Evolutionary conservation across 495 filamentous ascomycete species (phyloP).

Genomic region (Daldinia concentrica): DNA sequence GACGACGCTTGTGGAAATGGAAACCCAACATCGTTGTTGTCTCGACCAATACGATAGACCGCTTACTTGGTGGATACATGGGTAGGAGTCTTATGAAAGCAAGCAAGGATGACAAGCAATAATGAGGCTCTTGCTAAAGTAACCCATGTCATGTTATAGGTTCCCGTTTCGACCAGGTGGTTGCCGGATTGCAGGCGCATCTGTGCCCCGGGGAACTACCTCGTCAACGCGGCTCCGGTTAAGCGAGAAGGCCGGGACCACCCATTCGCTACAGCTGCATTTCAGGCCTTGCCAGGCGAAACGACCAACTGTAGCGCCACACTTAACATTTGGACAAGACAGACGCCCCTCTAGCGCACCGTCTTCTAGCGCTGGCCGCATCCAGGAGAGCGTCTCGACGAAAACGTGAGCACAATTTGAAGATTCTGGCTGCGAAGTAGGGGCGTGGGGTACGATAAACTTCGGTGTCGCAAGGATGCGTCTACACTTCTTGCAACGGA

Average conservation of each 20-base stretch:
- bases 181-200: slow-evolving; percentile 39
- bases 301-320: slow-evolving; percentile 81
- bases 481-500: slow-evolving; percentile 74
- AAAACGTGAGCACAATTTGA: slow-evolving; percentile 81
- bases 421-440: slow-evolving; percentile 15
- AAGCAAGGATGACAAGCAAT: not conserved
- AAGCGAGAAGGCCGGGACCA: slow-evolving; percentile 88
- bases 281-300: slow-evolving; percentile 96
- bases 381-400: slow-evolving; percentile 91
- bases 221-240: slow-evolving; percentile 84
- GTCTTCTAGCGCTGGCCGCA: slow-evolving; percentile 80
- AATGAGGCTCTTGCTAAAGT: slow-evolving; percentile 3
- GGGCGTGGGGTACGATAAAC: slow-evolving; percentile 55
- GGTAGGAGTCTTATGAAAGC: slow-evolving; percentile 1
- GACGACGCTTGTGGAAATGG: slow-evolving; percentile 5
- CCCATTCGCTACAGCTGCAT: slow-evolving; percentile 91
- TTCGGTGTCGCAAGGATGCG: slow-evolving; percentile 55
- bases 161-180: slow-evolving; percentile 45
- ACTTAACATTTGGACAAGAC: slow-evolving; percentile 80
- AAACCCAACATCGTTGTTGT: slow-evolving; percentile 13
- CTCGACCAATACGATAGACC: slow-evolving; percentile 1
- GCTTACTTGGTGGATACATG: slow-evolving; percentile 8
- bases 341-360: slow-evolving; percentile 83
- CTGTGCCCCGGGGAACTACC: slow-evolving; percentile 46
- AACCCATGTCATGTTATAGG: slow-evolving; percentile 26